phyloP scores from a whole-genome alignment of 306 rosid species.

The Sphenostylis stenocarpa region DNA sequence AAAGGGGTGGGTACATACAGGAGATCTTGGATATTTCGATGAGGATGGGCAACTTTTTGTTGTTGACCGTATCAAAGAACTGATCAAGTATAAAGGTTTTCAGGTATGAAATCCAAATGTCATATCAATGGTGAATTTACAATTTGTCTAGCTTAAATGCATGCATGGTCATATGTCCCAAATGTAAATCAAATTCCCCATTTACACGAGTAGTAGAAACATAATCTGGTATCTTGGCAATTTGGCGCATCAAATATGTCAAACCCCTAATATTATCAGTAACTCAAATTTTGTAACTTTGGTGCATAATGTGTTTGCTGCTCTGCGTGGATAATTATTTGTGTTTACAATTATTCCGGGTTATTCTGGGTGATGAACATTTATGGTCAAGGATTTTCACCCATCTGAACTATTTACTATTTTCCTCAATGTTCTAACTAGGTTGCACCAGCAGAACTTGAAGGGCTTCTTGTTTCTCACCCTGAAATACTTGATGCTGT shows the following conservation, averaged over 20 bases:
- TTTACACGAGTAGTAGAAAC: not conserved
- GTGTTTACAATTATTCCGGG: not conserved
- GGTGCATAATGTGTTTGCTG: not conserved
- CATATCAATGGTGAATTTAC: not conserved
- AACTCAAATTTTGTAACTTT: not conserved
- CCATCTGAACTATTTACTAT: not conserved
- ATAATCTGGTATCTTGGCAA: not conserved
- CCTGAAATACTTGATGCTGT: conserved; percentile 92
- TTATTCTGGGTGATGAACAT: not conserved
- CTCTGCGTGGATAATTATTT: not conserved
- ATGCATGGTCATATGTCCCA: not conserved
- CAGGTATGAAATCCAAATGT: conserved; percentile 56
- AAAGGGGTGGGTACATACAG: conserved; percentile 89
- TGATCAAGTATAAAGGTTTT: conserved; percentile 90
- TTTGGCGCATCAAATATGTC: not conserved
- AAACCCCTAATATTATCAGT: not conserved
- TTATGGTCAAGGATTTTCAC: not conserved
- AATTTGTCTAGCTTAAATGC: not conserved
- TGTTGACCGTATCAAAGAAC: conserved; percentile 92
- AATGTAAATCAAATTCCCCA: not conserved
- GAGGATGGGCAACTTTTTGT: conserved; percentile 76
- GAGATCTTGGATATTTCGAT: conserved; percentile 94
- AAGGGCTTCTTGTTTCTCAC: conserved; percentile 90
- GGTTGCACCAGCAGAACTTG: conserved; percentile 99
- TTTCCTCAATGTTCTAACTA: conserved; percentile 29